Evolutionary conservation across 1,284 basidiomycete species (phyloP), one percentile per base, ranked within the genome.

Genomic region (Puccinia hordei): DNA sequence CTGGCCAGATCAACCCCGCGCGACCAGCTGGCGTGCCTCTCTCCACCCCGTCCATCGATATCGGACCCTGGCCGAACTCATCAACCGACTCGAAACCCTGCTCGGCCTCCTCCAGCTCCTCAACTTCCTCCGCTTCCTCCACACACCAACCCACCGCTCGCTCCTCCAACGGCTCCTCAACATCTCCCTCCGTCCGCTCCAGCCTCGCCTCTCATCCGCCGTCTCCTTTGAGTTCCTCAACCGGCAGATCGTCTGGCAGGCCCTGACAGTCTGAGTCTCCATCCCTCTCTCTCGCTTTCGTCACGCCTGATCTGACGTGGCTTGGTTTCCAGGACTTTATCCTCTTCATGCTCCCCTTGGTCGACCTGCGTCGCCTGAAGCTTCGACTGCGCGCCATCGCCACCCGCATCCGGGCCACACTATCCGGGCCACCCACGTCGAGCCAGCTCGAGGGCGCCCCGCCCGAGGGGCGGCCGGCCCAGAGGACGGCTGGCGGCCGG

Each of bases 161-260:
- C 86, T 96, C 27, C 88, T 91, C 17, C 94, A 98, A 85, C 88
- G 97, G 59, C 81, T 96, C 19, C 87, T 98, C n/a, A 87, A 88
- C 22, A 89, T 99, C 87, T 88, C 89, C 35, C 89, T 98, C 1
- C 89, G 92, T 0, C 92, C 96, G 12, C 89, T 92, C 0, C 89
- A 90, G 87, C 89, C 69, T 89, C 91, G 44, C 88, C 92, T n/a
- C n/a, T n/a, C 71, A 22, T 12, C 5, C 90, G 93, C 95, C 84
- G 93, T 99, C 73, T 96, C 93, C 83, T 99, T 98, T 86, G 97
- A 99, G 85, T 99, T 95, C 84, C 94, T 99, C 91, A 98, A 99
- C 84, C 92, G 97, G 80, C 97, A 99, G 86, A 93, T 99, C 88
- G 96, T 99, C 75, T 99, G 97, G 97, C 93, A 96, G 85, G 93